A percentile compares a stretch with the other conserved stretches of the same genome.
These are phyloP conservation scores for Pseudocercospora pini-densiflorae DNA, from an alignment of 2,329 filamentous ascomycete genomes.

Conservation along the genomic window DNA sequence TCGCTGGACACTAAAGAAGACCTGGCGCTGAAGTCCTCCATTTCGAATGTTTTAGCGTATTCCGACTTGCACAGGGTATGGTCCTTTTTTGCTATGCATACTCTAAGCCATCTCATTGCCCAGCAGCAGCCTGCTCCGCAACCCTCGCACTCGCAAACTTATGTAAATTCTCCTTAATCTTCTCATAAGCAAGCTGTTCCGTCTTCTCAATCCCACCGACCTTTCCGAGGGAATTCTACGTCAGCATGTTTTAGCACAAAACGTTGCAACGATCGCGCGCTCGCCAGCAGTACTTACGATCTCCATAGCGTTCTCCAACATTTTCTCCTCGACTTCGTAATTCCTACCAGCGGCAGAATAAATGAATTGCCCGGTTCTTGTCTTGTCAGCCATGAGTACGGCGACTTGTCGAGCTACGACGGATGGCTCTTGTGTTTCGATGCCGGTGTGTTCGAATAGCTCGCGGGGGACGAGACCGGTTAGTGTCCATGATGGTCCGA, in stretches of 20 bases:
- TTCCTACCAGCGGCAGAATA: constrained; percentile 56
- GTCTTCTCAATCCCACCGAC: not conserved
- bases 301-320: constrained; percentile 28
- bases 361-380: constrained; percentile 58
- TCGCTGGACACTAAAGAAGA: too few relatives aligned
- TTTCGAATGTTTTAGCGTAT: too few relatives aligned
- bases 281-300: constrained; percentile 7
- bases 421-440: constrained; percentile 51
- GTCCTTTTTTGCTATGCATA: too few relatives aligned
- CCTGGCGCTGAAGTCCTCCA: too few relatives aligned
- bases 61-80: too few relatives aligned
- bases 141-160: not conserved
- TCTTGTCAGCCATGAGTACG: constrained; percentile 55
- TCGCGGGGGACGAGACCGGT: constrained; percentile 53
- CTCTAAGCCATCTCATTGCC: not conserved
- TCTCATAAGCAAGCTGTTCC: constrained; percentile 5
- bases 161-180: constrained; percentile 7
- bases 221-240: constrained; percentile 2
- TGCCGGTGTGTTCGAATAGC: constrained; percentile 46
- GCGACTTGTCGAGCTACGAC: constrained; percentile 56
- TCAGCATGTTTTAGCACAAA: constrained; percentile 1
- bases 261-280: not conserved
- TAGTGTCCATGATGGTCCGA: constrained; percentile 61
- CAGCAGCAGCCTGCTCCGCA: not conserved
- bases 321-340: constrained; percentile 58